phyloP scores from a whole-genome alignment of 768 basidiomycete species.

The Pleurotus cornucopiae region DNA sequence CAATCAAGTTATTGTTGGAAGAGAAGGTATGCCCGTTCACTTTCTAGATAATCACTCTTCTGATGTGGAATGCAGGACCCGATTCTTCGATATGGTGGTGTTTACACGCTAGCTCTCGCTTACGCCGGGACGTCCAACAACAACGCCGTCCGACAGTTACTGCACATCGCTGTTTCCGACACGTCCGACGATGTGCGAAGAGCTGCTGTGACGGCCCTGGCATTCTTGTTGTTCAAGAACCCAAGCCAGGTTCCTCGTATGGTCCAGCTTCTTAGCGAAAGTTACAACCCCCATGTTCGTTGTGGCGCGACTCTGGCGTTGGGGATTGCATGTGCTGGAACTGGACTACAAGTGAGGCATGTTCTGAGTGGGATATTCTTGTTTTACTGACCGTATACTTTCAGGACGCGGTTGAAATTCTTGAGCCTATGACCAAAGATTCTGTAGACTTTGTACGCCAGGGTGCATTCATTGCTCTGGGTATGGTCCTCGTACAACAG shows the following conservation, averaged over 20 bases:
- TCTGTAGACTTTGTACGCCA: slow-evolving; percentile 98
- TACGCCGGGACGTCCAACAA: slow-evolving; percentile 97
- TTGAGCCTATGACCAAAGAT: slow-evolving; percentile 98
- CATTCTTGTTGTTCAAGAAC: slow-evolving; percentile 96
- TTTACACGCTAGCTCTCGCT: slow-evolving; percentile 93
- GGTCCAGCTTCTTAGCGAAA: slow-evolving; percentile 94
- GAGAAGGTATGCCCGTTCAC: slow-evolving; percentile 67
- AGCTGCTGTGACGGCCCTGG: slow-evolving; percentile 92
- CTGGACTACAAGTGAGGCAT: slow-evolving; percentile 76
- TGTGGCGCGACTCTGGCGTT: slow-evolving; percentile 96
- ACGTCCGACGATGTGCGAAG: slow-evolving; percentile 96
- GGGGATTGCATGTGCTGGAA: slow-evolving; percentile 96
- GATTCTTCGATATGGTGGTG: slow-evolving; percentile 95
- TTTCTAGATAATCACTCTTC: background rate
- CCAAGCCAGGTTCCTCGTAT: slow-evolving; percentile 94
- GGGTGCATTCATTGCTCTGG: slow-evolving; percentile 91
- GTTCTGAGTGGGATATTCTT: background rate
- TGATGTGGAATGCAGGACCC: slow-evolving; percentile 62
- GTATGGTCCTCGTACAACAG: slow-evolving; percentile 96
- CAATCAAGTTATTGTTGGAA: slow-evolving; percentile 68
- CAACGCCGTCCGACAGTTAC: slow-evolving; percentile 81
- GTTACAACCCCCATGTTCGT: slow-evolving; percentile 97
- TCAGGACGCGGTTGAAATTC: slow-evolving; percentile 91
- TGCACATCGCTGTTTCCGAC: slow-evolving; percentile 97
- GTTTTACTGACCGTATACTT: slow-evolving; percentile 7